phyloP scores from a whole-genome alignment of 1,284 basidiomycete species.

The Crucibulum parvulum region DNA sequence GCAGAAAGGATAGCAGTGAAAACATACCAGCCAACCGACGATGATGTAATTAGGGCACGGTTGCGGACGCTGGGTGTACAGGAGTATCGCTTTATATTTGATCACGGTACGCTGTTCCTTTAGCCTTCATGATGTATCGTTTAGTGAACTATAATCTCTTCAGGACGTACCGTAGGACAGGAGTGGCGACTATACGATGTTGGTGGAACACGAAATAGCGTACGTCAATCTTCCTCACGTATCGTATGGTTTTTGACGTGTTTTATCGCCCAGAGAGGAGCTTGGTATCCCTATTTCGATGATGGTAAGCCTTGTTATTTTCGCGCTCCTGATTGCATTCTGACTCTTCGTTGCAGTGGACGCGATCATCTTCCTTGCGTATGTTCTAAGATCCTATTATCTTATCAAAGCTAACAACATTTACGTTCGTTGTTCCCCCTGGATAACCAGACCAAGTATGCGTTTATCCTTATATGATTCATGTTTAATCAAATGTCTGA shows the following conservation, averaged over 20 bases:
- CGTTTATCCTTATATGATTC: slow-evolving; percentile 4
- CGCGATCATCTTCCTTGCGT: slow-evolving; percentile 77
- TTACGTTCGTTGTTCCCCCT: neutral
- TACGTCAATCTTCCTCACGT: slow-evolving; percentile 35
- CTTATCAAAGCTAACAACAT: neutral
- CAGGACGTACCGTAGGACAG: slow-evolving; percentile 54
- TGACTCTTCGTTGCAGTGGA: slow-evolving; percentile 45
- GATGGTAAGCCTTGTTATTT: slow-evolving; percentile 45
- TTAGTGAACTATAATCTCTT: neutral
- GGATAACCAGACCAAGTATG: slow-evolving; percentile 35
- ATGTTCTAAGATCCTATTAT: slow-evolving; percentile 18
- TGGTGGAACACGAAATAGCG: slow-evolving; percentile 72
- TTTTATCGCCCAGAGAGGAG: slow-evolving; percentile 54
- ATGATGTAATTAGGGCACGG: slow-evolving; percentile 76
- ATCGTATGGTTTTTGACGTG: neutral
- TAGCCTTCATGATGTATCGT: neutral
- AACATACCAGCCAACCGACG: slow-evolving; percentile 70
- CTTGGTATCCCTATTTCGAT: slow-evolving; percentile 79
- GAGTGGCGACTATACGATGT: slow-evolving; percentile 80
- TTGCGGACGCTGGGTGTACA: slow-evolving; percentile 77
- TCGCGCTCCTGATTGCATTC: slow-evolving; percentile 3
- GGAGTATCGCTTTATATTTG: slow-evolving; percentile 72
- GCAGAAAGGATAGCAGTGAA: slow-evolving; percentile 65
- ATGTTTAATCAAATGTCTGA: slow-evolving; percentile 1
- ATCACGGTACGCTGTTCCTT: slow-evolving; percentile 60